Evolutionary conservation across 1,284 basidiomycete species (phyloP).

Genomic region (Agroathelia rolfsii): DNA sequence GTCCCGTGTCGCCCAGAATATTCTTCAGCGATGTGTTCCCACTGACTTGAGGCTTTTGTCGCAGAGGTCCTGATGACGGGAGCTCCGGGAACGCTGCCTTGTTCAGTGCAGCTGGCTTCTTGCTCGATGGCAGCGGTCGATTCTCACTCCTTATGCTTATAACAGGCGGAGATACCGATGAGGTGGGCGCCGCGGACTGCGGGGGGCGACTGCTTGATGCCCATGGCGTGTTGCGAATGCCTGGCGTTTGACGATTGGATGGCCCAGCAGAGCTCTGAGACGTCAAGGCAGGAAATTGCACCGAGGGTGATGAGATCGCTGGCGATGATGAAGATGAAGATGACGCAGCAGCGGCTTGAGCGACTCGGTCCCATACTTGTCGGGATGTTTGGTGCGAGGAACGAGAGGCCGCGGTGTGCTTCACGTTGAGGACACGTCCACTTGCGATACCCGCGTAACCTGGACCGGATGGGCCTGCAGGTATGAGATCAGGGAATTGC

Average conservation of each 20-base stretch:
- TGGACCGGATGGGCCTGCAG: conserved; percentile 45
- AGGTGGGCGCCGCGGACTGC: conserved; percentile 12
- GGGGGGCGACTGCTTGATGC: conserved; percentile 22
- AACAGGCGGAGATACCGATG: conserved; percentile 7
- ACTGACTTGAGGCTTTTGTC: conserved; percentile 42
- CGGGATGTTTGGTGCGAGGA: conserved; percentile 48
- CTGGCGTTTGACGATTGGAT: conserved; percentile 26
- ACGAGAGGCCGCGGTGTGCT: conserved; percentile 58
- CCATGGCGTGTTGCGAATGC: conserved; percentile 58
- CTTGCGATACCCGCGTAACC: conserved; percentile 73
- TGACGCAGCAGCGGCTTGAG: conserved; percentile 64
- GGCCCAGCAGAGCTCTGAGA: conserved; percentile 17
- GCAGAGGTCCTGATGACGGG: conserved; percentile 31
- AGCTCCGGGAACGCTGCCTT: conserved; percentile 64
- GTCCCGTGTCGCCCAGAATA: conserved; percentile 48
- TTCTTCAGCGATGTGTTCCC: conserved; percentile 64
- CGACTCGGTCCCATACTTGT: conserved; percentile 81
- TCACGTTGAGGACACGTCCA: conserved; percentile 76
- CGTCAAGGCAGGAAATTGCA: conserved; percentile 37
- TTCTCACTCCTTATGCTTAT: conserved; percentile 12
- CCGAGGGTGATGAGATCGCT: conserved; percentile 14
- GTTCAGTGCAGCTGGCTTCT: conserved; percentile 35
- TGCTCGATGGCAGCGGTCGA: conserved; percentile 9
- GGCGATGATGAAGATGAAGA: conserved; percentile 29
- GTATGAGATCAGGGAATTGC: conserved; percentile 73